Evolutionary conservation across 2,329 filamentous ascomycete genomes (phyloP), one percentile per base, ranked within the genome.

Genomic region (Xylaria sp.): DNA sequence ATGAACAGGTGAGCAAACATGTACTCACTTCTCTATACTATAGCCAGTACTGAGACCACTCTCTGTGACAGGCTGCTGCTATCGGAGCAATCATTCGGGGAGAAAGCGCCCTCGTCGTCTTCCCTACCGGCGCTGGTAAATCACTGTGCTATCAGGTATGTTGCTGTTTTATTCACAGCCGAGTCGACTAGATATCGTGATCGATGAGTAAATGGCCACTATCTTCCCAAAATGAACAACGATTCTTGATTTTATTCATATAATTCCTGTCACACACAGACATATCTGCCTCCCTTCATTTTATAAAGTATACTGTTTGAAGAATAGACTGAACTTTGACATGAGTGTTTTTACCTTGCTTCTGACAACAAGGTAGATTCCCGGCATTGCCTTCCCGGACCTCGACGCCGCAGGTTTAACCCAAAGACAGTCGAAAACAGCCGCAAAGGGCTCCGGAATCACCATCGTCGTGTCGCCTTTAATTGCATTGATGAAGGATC

Each of bases 401-500:
- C 71, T 83, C 12, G 84, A 86, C 39, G 67, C 72, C 1, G 63
- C 62, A 1, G 69, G 69, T 3, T 50, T 70, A 7, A 68, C 67
- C 7, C 30, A 46, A 20, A 53, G 55, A 7, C 30, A 64, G 2
- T 53, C 70, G 3, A 59, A 59, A 25, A 43, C 43, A 34, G 45
- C 59, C 32, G 32, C 59, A 10, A 52, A 57, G 13, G 79, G 81
- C 20, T 76, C 79, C 12, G 87, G 85, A 6, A 82, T 88, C 68
- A 88, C 85, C 1, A 80, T 89, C 6, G 84, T 88, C 2, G 84
- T 88, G 1, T 88, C 85, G 0, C 86, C 86, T 0, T 76, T 88
- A 3, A 85, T 88, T 60, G 85, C 85, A 1, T 73, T 89, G 61
- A 88, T 88, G 86, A 89, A 89, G 72, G 86, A 89, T 68, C 87